Evolutionary conservation across 148 eudicot genomes (phyloP).

Genomic region (Nepenthes mirabilis): DNA sequence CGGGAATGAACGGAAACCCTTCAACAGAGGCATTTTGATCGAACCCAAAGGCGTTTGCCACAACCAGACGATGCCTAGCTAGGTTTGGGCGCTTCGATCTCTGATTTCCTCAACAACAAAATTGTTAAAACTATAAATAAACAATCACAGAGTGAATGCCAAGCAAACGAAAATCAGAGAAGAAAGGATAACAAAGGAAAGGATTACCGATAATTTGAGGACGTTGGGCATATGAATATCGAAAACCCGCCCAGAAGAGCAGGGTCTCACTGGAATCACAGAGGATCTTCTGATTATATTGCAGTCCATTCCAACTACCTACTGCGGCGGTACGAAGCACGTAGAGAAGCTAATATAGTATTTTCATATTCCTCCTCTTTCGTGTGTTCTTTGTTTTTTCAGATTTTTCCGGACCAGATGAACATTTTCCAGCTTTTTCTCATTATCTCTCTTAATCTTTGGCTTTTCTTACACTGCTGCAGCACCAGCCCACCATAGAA

Average conservation of each 20-base stretch:
- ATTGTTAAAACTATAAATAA: not conserved
- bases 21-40: slow-evolving; percentile 27
- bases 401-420: too few species aligned
- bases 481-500: too few species aligned
- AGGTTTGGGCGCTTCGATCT: slow-evolving; percentile 24
- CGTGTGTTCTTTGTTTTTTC: too few species aligned
- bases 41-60: slow-evolving; percentile 44
- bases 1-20: slow-evolving; percentile 42
- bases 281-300: slow-evolving; percentile 34
- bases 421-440: too few species aligned
- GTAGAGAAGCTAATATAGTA: not conserved
- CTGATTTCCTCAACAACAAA: slow-evolving; percentile 16
- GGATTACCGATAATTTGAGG: slow-evolving; percentile 34
- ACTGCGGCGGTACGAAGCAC: not conserved
- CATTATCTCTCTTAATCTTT: too few species aligned
- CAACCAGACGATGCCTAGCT: slow-evolving; percentile 16
- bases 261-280: slow-evolving; percentile 15
- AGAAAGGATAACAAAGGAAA: not conserved
- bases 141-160: too few species aligned
- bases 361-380: too few species aligned
- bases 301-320: slow-evolving; percentile 40
- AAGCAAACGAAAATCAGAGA: not conserved
- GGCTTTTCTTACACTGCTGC: too few species aligned
- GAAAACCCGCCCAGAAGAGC: slow-evolving; percentile 25
- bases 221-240: slow-evolving; percentile 19